Evolutionary conservation across 2,329 filamentous ascomycete genomes (phyloP).

Genomic region (Geosmithia putterillii): DNA sequence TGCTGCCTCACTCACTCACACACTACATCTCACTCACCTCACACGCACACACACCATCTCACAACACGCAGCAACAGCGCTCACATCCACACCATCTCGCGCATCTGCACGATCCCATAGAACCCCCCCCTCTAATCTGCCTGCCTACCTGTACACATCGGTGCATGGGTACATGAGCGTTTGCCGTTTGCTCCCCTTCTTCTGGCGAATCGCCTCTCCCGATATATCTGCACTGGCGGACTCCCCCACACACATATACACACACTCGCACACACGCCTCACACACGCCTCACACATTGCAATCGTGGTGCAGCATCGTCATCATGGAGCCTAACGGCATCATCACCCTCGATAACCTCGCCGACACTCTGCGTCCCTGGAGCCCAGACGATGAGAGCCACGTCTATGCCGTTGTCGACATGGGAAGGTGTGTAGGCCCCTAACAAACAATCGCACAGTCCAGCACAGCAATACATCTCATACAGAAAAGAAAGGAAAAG

Average conservation of each 20-base stretch:
- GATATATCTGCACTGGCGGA: too few species aligned
- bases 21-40: neutral
- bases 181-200: too few species aligned
- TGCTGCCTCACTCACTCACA: neutral
- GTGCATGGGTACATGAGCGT: too few species aligned
- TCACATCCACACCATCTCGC: too few species aligned
- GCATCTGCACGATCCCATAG: too few species aligned
- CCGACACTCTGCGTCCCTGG: conserved; percentile 36
- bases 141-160: too few species aligned
- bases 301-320: neutral
- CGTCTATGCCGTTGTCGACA: conserved; percentile 45
- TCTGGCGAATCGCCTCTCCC: too few species aligned
- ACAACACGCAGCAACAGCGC: too few species aligned
- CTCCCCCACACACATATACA: neutral
- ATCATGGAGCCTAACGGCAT: conserved; percentile 24
- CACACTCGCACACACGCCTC: neutral
- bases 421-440: conserved; percentile 35
- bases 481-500: neutral
- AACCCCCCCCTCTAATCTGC: too few species aligned
- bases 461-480: neutral
- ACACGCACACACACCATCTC: neutral
- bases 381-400: conserved; percentile 30
- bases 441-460: neutral
- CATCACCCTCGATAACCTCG: conserved; percentile 39
- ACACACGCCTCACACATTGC: neutral